phyloP scores from a whole-genome alignment of 2,329 filamentous ascomycete species.

The Cladorrhinum sp. region DNA sequence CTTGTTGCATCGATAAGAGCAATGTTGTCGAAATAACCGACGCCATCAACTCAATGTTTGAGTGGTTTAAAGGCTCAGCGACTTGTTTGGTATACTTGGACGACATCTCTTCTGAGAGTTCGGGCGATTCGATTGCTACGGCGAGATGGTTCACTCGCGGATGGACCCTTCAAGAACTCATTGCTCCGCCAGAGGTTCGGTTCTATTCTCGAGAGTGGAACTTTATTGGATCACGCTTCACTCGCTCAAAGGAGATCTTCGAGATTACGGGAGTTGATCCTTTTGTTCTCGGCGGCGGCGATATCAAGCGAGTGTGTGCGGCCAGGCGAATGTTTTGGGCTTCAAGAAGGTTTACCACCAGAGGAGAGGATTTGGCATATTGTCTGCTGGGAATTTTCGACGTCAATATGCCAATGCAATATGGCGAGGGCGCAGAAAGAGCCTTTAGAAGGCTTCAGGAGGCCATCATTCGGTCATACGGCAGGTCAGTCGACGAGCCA shows the following conservation, averaged over 20 bases:
- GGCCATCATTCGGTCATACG: background rate
- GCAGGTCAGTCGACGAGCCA: background rate
- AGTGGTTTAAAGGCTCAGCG: constrained; percentile 9
- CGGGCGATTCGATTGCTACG: background rate
- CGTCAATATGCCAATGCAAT: background rate
- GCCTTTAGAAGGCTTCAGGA: background rate
- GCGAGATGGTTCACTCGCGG: background rate
- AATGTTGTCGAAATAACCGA: constrained; percentile 14
- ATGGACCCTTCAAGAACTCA: background rate
- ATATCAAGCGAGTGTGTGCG: background rate
- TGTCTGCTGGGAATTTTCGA: background rate
- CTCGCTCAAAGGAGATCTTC: background rate
- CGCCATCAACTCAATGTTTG: constrained; percentile 20
- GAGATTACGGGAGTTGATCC: background rate
- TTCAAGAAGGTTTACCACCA: background rate
- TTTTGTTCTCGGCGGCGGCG: background rate
- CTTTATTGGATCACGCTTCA: background rate
- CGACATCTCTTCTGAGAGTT: background rate
- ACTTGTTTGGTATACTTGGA: constrained; percentile 14
- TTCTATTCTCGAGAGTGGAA: background rate
- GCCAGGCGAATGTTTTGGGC: background rate
- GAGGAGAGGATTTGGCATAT: background rate
- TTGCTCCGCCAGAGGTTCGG: background rate
- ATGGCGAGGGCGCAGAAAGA: background rate
- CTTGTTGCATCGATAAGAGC: constrained; percentile 19